Evolutionary conservation across 345 rosid genomes (phyloP), one percentile per base, ranked within the genome.

Genomic region (Barbarea vulgaris): DNA sequence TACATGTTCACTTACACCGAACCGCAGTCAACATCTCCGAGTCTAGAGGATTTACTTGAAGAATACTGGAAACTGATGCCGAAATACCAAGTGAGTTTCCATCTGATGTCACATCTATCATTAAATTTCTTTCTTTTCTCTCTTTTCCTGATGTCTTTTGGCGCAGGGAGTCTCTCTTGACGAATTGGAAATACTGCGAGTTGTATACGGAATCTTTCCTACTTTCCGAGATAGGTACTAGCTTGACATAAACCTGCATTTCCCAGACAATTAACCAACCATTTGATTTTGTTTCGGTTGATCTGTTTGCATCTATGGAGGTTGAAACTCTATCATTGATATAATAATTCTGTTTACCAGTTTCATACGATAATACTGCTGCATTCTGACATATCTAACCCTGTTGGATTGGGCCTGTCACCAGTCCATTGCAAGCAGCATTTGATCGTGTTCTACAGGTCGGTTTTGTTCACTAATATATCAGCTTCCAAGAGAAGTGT

Each of bases 401-500:
- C 59, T 77, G 46, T 71, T 77, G 77, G 76, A 57, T 57, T 77
- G 77, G 76, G 58, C 55, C 1, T 57, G 10, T 72, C 69, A 72
- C 77, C 95, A 94, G 98, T 81, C 98, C 98, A 4, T 60, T 91
- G 82, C 93, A 86, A 68, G 91, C 98, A 25, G 92, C 96, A 61
- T 94, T 89, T 79, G 81, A 88, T 83, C 98, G 97, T 72, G 78
- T 94, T 62, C 39, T 94, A 69, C 98, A 94, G 98, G 98, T 93
- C 15, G 57, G 73, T 59, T 64, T 69, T 76, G 61, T 73, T 69
- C 73, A 72, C 54, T 21, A 53, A 54, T 46, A 44, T 7, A 21
- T 53, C 17, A 3, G 28, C 31, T 69, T 24, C 17, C 48, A 60
- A 41, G 47, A 68, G 19, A 59, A 25, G 30, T 25, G 11, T 47